Percentiles rank a stretch among this genome's conserved stretches.
Conservation (phyloP, 148 eudicot species). For the Chenopodium album region DNA sequence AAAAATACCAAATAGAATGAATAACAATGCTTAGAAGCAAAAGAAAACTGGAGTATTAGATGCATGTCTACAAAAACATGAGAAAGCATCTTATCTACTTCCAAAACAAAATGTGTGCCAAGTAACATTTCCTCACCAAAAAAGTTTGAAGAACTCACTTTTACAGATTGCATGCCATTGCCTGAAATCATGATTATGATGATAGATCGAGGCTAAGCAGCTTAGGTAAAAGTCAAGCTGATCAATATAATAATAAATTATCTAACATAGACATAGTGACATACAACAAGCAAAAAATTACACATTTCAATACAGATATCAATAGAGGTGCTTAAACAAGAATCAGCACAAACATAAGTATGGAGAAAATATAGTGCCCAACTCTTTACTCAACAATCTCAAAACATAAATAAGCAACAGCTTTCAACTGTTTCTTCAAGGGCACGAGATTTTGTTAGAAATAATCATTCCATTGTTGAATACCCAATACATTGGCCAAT, state of each 20-base stretch:
- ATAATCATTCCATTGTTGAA: too few species aligned
- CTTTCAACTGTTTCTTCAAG: neutral
- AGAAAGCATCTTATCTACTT: neutral
- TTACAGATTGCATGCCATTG: neutral
- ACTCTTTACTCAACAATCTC: neutral
- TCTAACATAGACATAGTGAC: neutral
- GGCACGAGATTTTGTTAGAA: too few species aligned
- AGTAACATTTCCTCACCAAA: neutral
- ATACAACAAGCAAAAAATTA: neutral
- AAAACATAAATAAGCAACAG: neutral
- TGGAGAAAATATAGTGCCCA: neutral
- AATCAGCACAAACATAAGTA: neutral
- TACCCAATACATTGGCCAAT: too few species aligned
- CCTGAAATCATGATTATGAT: neutral
- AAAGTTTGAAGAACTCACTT: neutral
- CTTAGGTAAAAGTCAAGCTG: neutral
- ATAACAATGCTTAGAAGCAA: neutral
- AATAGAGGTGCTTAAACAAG: neutral
- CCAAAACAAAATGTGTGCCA: neutral
- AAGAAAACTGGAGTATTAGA: neutral
- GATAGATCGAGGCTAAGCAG: neutral
- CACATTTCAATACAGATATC: neutral
- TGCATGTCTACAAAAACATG: neutral
- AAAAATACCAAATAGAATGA: conserved; percentile 4
- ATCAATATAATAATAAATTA: neutral